Conservation (phyloP, 345 rosid genomes). For the Syzygium grande region DNA sequence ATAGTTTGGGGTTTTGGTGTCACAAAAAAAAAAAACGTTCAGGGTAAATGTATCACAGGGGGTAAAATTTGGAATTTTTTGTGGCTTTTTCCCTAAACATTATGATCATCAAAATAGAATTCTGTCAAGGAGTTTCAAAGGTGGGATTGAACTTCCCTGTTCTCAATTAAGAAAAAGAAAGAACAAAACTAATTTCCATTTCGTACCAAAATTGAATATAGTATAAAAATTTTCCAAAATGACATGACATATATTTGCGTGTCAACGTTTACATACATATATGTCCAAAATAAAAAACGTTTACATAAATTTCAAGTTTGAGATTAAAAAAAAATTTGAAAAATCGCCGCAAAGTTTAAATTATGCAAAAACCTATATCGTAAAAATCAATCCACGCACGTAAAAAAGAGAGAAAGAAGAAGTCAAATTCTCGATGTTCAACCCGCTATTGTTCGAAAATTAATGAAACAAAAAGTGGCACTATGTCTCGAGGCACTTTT, state of each 20-base stretch:
- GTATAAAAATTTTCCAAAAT: no score
- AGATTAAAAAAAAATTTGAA: neutral
- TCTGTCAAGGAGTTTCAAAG: no score
- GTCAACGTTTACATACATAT: neutral
- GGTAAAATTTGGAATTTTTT: no score
- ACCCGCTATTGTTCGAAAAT: neutral
- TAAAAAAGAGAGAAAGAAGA: no score
- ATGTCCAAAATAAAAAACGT: no score
- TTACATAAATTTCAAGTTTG: neutral
- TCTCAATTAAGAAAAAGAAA: neutral
- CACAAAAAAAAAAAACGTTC: no score
- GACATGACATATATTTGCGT: neutral
- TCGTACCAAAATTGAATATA: neutral
- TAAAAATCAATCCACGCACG: neutral
- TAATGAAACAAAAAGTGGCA: neutral
- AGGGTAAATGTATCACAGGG: no score
- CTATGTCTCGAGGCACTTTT: neutral
- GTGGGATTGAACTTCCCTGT: no score
- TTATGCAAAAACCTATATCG: neutral
- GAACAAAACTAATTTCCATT: neutral
- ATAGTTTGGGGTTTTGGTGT: no score
- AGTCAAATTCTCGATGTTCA: neutral
- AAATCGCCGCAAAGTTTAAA: neutral
- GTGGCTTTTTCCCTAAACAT: no score
- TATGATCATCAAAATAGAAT: neutral